Conservation (phyloP, 495 filamentous ascomycete genomes). For the Cercophora sp. region DNA sequence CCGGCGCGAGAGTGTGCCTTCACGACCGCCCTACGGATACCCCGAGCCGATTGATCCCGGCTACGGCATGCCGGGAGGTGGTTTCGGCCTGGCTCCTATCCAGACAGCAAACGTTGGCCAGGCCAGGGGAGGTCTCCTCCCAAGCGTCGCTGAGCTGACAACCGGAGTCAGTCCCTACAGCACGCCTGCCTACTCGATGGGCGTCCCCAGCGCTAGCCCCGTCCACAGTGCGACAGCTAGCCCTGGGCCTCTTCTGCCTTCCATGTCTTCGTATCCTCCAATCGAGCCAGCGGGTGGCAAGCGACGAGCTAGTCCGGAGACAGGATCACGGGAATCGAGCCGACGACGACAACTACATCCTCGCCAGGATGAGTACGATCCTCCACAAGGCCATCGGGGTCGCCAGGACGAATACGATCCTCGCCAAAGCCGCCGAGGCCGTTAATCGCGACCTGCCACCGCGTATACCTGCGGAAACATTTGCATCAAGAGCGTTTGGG, state of each 20-base stretch:
- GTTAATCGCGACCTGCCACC: no score
- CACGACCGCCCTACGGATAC: constrained; percentile 30
- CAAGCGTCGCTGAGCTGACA: constrained; percentile 52
- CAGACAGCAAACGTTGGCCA: constrained; percentile 27
- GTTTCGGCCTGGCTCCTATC: constrained; percentile 42
- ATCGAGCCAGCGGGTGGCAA: constrained; percentile 17
- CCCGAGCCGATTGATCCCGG: constrained; percentile 25
- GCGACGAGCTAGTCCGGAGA: constrained; percentile 41
- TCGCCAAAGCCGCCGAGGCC: no score
- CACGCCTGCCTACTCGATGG: constrained; percentile 48
- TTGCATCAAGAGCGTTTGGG: no score
- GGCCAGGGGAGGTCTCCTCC: constrained; percentile 37
- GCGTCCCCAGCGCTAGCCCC: constrained; percentile 34
- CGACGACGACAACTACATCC: constrained; percentile 40
- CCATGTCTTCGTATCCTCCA: constrained; percentile 34
- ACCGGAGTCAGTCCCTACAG: constrained; percentile 52
- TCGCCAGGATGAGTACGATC: constrained; percentile 23
- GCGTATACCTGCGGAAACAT: no score
- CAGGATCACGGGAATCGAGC: constrained; percentile 36
- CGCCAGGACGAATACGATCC: constrained; percentile 24
- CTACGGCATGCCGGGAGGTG: constrained; percentile 28
- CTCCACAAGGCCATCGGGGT: no score
- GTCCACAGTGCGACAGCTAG: constrained; percentile 37
- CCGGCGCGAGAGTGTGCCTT: constrained; percentile 44
- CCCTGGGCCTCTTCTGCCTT: constrained; percentile 37